Evolutionary conservation across 176 grass and related monocot genomes (phyloP).

Genomic region (Leersia perrieri): DNA sequence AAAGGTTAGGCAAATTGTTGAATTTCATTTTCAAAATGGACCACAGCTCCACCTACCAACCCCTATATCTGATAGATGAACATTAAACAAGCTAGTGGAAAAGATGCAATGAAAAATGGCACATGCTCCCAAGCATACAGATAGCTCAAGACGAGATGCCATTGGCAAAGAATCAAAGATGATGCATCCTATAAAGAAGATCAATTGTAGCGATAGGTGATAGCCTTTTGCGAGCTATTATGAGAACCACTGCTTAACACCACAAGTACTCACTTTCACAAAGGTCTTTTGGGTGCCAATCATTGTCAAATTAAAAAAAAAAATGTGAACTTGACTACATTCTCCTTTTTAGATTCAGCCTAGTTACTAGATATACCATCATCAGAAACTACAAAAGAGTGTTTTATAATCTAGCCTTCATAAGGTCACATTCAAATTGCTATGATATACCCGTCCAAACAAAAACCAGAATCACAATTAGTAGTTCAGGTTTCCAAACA

Average conservation of each 20-base stretch:
- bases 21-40: constrained; percentile 36
- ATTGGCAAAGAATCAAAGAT: constrained; percentile 25
- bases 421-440: constrained; percentile 1
- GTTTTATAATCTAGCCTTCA: not conserved
- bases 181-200: constrained; percentile 43
- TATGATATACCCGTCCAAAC: not conserved
- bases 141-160: constrained; percentile 37
- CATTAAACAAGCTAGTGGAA: constrained; percentile 24
- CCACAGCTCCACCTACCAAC: constrained; percentile 27
- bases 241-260: constrained; percentile 35
- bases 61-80: constrained; percentile 16
- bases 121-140: constrained; percentile 20
- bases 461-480: constrained; percentile 13
- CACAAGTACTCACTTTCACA: constrained; percentile 33
- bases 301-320: constrained; percentile 13
- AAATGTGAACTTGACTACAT: not conserved
- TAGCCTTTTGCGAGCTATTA: constrained; percentile 42
- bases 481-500: not conserved
- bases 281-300: constrained; percentile 38
- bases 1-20: constrained; percentile 14
- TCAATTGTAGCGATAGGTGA: constrained; percentile 21
- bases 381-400: constrained; percentile 16
- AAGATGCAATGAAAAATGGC: constrained; percentile 9
- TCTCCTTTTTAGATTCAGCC: not conserved
- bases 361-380: not conserved